Evolutionary conservation across 2,329 filamentous ascomycete species (phyloP), one percentile per base, ranked within the genome.

Genomic region (Fusarium chaquense): DNA sequence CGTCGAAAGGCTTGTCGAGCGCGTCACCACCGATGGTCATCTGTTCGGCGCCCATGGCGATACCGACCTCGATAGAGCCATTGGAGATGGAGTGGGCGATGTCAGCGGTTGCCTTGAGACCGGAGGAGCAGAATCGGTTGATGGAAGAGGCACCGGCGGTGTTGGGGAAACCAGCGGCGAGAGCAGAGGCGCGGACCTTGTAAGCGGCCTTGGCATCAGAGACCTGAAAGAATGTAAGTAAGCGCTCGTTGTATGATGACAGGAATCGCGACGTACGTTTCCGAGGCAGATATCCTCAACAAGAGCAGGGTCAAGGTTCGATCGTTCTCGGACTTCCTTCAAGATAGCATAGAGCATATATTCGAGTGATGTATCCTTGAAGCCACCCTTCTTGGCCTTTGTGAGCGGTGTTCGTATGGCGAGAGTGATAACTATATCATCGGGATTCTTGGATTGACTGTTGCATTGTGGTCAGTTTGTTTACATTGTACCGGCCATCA

Each of bases 81-180:
- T 85, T 83, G 62, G 86, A 80, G 80, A 99, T 98, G 78, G 94
- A 88, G 82, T 96, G 91, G 52, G 96, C 94, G 72, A 99, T 97
- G 77, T 98, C 94, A 81, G 97, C 94, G 7, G 94, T 93, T 60
- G 96, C 94, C 83, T 98, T 97, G 71, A 99, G 90, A 36, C 96
- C 96, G 0, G 94, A 98, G 38, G 93, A 97, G 87, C 96, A 99
- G 90, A 99, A 98, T 67, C 96, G 91, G 86, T 98, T 98, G 62
- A 97, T 86, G 44, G 91, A 90, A 44, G 88, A 94, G 69, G 92
- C 93, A 70, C 89, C 88, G 50, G 93, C 87, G 9, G 95, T 98
- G 84, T 96, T 94, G 73, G 96, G 94, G 85, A 96, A 97, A 73
- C 96, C 96, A 61, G 96, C 96, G 49, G 93, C 93, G 67, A 98